Percentiles rank a stretch among this genome's conserved stretches.
phyloP scores from a whole-genome alignment of 345 rosid genomes.

The Iberis pinnata region DNA sequence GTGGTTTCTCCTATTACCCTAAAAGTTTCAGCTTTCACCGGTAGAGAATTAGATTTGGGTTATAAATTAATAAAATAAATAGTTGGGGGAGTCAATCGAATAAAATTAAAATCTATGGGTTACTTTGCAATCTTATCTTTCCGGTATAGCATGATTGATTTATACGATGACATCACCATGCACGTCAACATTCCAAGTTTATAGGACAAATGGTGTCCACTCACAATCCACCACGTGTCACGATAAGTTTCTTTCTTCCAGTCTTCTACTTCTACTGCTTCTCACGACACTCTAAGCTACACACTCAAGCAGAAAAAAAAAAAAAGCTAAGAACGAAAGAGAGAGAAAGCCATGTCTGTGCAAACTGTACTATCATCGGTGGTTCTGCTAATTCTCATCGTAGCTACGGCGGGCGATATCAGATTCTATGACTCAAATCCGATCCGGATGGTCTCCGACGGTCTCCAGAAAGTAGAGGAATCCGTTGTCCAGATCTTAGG shows the following conservation, averaged over 20 bases:
- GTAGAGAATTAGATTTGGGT: background rate
- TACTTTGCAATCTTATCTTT: background rate
- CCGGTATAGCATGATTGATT: background rate
- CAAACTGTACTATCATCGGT: conserved; percentile 17
- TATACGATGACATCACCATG: conserved; percentile 14
- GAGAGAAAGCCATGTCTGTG: conserved; percentile 36
- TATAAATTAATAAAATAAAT: background rate
- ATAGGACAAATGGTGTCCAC: conserved; percentile 12
- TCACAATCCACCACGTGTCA: conserved; percentile 19
- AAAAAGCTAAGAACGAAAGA: background rate
- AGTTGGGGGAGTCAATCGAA: background rate
- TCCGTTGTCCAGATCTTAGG: conserved; percentile 56
- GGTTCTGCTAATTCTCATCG: conserved; percentile 33
- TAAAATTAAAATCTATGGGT: background rate
- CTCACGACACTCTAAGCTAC: background rate
- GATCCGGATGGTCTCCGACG: conserved; percentile 55
- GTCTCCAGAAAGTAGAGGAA: conserved; percentile 51
- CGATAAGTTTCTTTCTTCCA: conserved; percentile 26
- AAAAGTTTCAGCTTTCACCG: too few relatives aligned
- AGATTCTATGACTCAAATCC: conserved; percentile 61
- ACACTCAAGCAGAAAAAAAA: conserved; percentile 8
- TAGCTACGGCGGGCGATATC: conserved; percentile 24
- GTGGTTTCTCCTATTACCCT: too few relatives aligned
- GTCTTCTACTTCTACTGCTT: too few relatives aligned
- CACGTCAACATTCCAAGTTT: conserved; percentile 27